Percentiles rank a stretch among this genome's conserved stretches.
These are phyloP conservation scores for Zanthoxylum bungeanum DNA, from an alignment of 345 rosid species.

Conservation along the genomic window DNA sequence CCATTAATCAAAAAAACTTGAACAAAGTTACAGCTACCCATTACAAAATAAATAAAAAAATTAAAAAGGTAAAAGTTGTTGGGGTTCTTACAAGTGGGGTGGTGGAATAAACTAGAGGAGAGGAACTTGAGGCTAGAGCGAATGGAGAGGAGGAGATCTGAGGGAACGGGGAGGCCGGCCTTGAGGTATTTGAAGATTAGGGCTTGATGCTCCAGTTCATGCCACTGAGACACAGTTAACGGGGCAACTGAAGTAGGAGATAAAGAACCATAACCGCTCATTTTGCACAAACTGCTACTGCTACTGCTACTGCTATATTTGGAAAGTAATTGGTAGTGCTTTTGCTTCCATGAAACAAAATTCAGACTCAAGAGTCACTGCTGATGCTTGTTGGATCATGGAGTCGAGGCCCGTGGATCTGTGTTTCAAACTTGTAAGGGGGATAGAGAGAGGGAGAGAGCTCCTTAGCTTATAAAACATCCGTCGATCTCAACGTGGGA, in stretches of 20 bases:
- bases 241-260: not conserved
- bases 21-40: too few relatives aligned
- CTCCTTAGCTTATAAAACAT: too few relatives aligned
- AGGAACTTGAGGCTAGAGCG: slow-evolving; percentile 40
- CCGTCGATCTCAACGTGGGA: too few relatives aligned
- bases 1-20: too few relatives aligned
- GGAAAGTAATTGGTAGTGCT: not conserved
- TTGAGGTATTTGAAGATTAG: slow-evolving; percentile 74
- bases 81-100: slow-evolving; percentile 36
- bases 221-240: slow-evolving; percentile 66
- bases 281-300: slow-evolving; percentile 8
- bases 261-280: slow-evolving; percentile 18
- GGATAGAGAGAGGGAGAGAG: too few relatives aligned
- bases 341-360: slow-evolving; percentile 1
- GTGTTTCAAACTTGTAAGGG: too few relatives aligned
- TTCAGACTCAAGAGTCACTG: not conserved
- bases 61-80: slow-evolving; percentile 7
- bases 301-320: not conserved
- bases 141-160: slow-evolving; percentile 62
- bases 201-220: slow-evolving; percentile 92
- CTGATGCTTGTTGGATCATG: too few relatives aligned
- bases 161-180: slow-evolving; percentile 70
- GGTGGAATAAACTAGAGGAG: slow-evolving; percentile 31
- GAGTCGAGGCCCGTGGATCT: slow-evolving; percentile 8
- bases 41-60: not conserved